These are phyloP conservation scores for Nitzschia sp. DNA, from an alignment of 108 stramenopile genomes.

Conservation along the genomic window DNA sequence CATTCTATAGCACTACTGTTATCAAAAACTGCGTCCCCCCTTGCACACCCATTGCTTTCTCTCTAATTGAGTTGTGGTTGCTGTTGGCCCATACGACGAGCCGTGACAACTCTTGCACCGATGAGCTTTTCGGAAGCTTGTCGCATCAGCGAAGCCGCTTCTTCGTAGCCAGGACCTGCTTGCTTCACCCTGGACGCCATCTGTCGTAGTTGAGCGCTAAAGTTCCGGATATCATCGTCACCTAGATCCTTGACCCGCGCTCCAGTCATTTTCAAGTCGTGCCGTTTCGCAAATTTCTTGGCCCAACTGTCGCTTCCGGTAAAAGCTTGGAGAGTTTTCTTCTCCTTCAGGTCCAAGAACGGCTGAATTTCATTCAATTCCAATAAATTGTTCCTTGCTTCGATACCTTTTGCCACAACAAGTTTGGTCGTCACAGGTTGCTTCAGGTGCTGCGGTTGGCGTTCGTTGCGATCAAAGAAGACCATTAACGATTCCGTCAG, in stretches of 20 bases:
- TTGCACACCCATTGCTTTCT: too few species aligned
- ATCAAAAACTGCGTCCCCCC: too few species aligned
- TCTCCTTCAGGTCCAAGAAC: constrained; percentile 35
- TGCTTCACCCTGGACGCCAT: constrained; percentile 28
- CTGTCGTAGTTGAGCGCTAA: constrained; percentile 20
- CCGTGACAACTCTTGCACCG: constrained; percentile 5
- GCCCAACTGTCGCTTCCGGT: constrained; percentile 39
- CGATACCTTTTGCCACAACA: constrained; percentile 34
- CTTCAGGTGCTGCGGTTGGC: constrained; percentile 14
- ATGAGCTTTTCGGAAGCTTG: constrained; percentile 29
- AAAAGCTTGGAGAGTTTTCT: constrained; percentile 23
- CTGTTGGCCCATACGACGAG: constrained; percentile 11
- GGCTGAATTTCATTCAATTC: constrained; percentile 27
- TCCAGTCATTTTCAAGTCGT: constrained; percentile 33
- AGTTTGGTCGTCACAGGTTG: constrained; percentile 34
- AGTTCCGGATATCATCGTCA: constrained; percentile 26
- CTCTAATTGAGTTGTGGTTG: constrained; percentile 6
- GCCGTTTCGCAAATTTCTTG: constrained; percentile 39
- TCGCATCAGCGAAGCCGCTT: constrained; percentile 19
- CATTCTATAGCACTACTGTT: too few species aligned
- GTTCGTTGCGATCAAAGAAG: constrained; percentile 34
- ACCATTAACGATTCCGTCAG: constrained; percentile 22
- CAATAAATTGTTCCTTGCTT: constrained; percentile 28
- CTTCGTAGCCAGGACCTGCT: constrained; percentile 33
- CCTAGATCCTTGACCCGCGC: constrained; percentile 22